A percentile compares a stretch with the other conserved stretches of the same genome.
Evolutionary conservation across 139 green algal genomes (phyloP).

Genomic region (Haematococcus sp.): DNA sequence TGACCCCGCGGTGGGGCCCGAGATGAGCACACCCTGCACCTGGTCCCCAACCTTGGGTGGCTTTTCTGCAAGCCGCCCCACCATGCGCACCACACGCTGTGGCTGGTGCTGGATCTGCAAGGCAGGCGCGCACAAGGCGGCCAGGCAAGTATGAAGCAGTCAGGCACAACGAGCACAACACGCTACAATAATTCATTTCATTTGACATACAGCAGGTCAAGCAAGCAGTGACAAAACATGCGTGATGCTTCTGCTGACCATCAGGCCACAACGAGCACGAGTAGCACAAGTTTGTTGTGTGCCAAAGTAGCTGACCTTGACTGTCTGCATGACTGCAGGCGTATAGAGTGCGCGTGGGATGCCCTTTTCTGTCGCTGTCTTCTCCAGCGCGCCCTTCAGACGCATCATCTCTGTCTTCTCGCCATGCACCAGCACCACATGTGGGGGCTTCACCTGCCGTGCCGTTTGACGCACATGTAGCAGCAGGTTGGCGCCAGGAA

Average conservation of each 20-base stretch:
- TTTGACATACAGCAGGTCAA: no score
- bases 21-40: conserved; percentile 59
- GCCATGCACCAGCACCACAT: conserved; percentile 96
- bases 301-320: conserved; percentile 15
- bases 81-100: conserved; percentile 51
- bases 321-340: conserved; percentile 52
- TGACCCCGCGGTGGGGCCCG: conserved; percentile 26
- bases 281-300: background rate
- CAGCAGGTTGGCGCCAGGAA: background rate
- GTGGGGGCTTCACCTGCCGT: conserved; percentile 59
- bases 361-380: conserved; percentile 46
- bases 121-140: no score
- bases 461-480: no score
- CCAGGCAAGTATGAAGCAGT: no score
- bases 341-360: conserved; percentile 60
- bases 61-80: conserved; percentile 73
- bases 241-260: no score
- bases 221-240: no score
- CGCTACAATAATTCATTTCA: no score
- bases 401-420: conserved; percentile 75
- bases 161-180: no score
- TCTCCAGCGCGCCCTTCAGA: conserved; percentile 73
- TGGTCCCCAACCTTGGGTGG: conserved; percentile 36
- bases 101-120: conserved; percentile 65
- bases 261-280: background rate